Base-by-base conservation (phyloP, 2,329 filamentous ascomycete species). In the Aspergillus ochraceus region DNA sequence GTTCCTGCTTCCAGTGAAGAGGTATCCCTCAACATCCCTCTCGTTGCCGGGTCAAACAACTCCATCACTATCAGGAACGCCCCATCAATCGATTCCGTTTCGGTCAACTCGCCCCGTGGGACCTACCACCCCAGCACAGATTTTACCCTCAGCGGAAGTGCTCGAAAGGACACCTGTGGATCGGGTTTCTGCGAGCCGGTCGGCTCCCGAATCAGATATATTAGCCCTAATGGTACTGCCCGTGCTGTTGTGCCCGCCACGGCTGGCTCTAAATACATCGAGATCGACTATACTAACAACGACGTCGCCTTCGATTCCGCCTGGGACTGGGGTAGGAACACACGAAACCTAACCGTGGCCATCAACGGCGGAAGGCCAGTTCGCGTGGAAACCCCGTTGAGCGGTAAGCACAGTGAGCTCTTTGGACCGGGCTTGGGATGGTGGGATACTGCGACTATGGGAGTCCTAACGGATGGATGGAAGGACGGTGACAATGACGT, bases 201-300 rank as follows among this genome's bases (percentile, higher is more conserved):
- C 1, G 74, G 78, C 12, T 73, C 69, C 8, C 83, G 84, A 60
- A 74, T 82, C 6, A 73, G 74, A 3, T 66, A 78, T 20, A 69
- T 82, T 2, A 68, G 70, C 0, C 58, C 66, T 0, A 71, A 64
- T n/a, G 65, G 64, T 39, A 67, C 64, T 2, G 73, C 78, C 1
- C 71, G 59, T 2, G 73, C 76, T n/a, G 71, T 68, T 0, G 79
- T 84, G 52, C 59, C 69, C 3, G 62, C 71, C 0, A 73, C 62
- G 3, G 19, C 53, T 1, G 75, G 77, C 1, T 64, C 64, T 3
- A 77, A 79, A 59, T 76, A 80, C 32, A 59, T 84, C 0, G 79
- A 79, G 0, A 68, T 84, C 12, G 80, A 83, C 64, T 84, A 79
- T 50, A 80, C 83, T 68, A 84, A 84, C 70, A 83, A 84, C 61